Percentiles rank a stretch among this genome's conserved stretches.
Conservation (phyloP, 257 asterid genomes). For the Henckelia pumila region DNA sequence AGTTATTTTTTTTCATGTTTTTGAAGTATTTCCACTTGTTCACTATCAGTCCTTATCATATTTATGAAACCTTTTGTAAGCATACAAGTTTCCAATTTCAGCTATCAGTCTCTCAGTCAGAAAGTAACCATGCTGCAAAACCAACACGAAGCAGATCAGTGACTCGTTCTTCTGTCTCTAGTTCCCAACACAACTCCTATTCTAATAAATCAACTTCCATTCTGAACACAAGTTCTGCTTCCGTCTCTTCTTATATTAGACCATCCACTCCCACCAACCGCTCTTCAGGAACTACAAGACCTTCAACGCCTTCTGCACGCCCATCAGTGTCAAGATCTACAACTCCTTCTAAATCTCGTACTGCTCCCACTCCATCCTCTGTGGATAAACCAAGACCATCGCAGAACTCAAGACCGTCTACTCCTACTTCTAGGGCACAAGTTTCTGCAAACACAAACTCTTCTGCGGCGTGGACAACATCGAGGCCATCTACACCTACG, state of each 20-base stretch:
- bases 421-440: conserved; percentile 91
- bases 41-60: neutral
- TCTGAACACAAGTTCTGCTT: conserved; percentile 92
- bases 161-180: conserved; percentile 78
- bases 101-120: conserved; percentile 91
- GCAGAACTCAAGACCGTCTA: conserved; percentile 90
- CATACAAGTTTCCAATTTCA: conserved; percentile 36
- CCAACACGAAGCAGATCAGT: conserved; percentile 79
- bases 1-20: conserved; percentile 12
- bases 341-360: conserved; percentile 78
- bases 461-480: conserved; percentile 53
- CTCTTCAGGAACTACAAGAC: conserved; percentile 72
- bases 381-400: conserved; percentile 68
- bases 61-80: conserved; percentile 12
- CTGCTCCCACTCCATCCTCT: conserved; percentile 47
- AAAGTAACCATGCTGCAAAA: conserved; percentile 60
- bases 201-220: conserved; percentile 66
- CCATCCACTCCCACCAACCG: conserved; percentile 87
- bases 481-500: conserved; percentile 97
- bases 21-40: conserved; percentile 10
- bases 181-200: conserved; percentile 60
- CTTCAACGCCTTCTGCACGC: conserved; percentile 79
- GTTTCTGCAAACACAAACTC: conserved; percentile 52
- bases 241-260: conserved; percentile 91
- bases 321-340: conserved; percentile 72